Base-by-base conservation (phyloP, 441 rosid species). In the Omphalea diandra region DNA sequence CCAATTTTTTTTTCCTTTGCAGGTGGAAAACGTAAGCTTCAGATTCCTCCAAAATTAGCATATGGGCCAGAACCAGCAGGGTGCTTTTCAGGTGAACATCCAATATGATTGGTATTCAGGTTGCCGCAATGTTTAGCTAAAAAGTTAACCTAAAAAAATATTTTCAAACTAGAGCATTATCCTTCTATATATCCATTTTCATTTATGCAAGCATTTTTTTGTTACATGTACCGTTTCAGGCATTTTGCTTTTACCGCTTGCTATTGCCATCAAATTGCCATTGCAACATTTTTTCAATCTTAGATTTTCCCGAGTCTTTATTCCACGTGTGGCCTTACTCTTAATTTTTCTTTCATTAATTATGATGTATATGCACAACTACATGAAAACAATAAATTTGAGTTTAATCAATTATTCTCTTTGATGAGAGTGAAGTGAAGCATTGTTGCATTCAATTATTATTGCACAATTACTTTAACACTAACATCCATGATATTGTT, bases 11-110 rank as follows among this genome's bases (percentile, higher is more conserved):
- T 68, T 58, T 2, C 44, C 18, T 65, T 43, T 41, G 7, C 75
- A 90, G 98, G 97, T 14, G 96, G 98, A 27, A 88, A 83, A 70
- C 97, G 94, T 57, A 87, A 82, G 78, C 98, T 91, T 79, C 82
- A 76, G 77, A 90, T 94, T 80, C 98, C 98, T 70, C 96, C 98
- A 54, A 56, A 65, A 63, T 78, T 90, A 80, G 98, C 97, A 43
- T 91, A 90, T 65, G 98, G 98, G 50, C 97, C 98, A 31, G 97
- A 94, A 79, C 93, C 97, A 46, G 98, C 98, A 3, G 98, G 98
- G 61, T 91, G 97, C 77, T 94, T 94, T 82, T 83, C 90, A 1
- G 98, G 98, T 88, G 74, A 75, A 73, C 67, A 26, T 63, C 8
- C 15, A 38, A 12, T 44, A 17, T 35, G 15, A 63, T 7, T 63